Evolutionary conservation across 192 early-diverging fungal genomes (phyloP).

Genomic region (Rhizoclosmatium sp.): DNA sequence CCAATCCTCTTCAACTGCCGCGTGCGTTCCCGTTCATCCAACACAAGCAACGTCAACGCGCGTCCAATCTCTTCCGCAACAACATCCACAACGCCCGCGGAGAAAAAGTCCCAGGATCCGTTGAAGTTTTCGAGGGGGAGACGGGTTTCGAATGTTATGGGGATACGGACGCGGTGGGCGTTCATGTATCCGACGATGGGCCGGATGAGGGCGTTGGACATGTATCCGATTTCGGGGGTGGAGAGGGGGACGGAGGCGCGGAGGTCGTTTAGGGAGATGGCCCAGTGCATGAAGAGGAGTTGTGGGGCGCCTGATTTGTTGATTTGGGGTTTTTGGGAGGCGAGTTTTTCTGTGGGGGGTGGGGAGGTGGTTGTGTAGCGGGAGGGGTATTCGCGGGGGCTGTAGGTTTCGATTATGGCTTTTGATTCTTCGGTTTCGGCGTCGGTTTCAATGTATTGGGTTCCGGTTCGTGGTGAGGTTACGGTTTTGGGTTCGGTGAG

Average conservation of each 20-base stretch:
- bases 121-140: constrained; percentile 72
- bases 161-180: constrained; percentile 84
- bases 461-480: neutral
- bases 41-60: constrained; percentile 77
- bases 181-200: constrained; percentile 96
- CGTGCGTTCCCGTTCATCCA: constrained; percentile 84
- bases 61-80: constrained; percentile 85
- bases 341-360: neutral
- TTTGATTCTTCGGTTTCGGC: constrained; percentile 10
- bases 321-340: neutral
- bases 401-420: neutral
- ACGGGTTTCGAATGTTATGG: constrained; percentile 79
- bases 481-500: neutral
- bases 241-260: constrained; percentile 87
- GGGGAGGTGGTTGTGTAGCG: constrained; percentile 4
- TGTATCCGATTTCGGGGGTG: constrained; percentile 74
- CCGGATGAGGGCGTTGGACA: constrained; percentile 85
- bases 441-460: constrained; percentile 24
- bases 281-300: constrained; percentile 72
- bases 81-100: constrained; percentile 76
- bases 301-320: constrained; percentile 29
- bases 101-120: constrained; percentile 91
- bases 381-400: constrained; percentile 28
- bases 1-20: constrained; percentile 86
- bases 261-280: constrained; percentile 88